Base-by-base conservation (phyloP, 257 asterid genomes). In the Solanum bulbocastanum region DNA sequence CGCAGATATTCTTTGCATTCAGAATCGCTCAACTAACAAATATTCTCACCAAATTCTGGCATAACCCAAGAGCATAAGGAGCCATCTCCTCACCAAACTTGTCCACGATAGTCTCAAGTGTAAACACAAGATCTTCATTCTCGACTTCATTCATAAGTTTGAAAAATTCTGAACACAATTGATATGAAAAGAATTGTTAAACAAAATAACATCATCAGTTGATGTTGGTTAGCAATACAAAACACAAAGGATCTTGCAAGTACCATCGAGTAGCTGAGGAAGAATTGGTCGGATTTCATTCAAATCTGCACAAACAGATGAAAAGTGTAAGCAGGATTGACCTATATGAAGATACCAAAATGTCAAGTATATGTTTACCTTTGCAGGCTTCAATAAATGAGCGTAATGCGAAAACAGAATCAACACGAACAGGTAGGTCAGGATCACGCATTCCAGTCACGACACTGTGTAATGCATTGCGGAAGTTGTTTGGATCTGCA, bases 11-110 rank as follows among this genome's bases (percentile, higher is more conserved):
- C 44, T 14, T 73, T 73, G 33, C 73, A 73, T 86, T 52, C 69
- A 49, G 25, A 86, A 52, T 35, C 36, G 20, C 88, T 32, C 88
- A 52, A 49, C 13, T 22, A 86, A 32, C 84, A 76, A 73, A 69
- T 72, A 87, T 81, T 65, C 90, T 89, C 90, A 97, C 99, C 98
- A 97, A 91, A 92, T 96, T 97, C 92, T 96, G 98, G 98, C 99
- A 97, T 89, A 97, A 91, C 73, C 99, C 99, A 90, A 96, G 94
- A 71, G 99, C 99, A 91, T 92, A 96, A 23, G 99, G 99, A 90
- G 98, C 95, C 99, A 97, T 97, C 94, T 97, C 99, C 92, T 97
- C 99, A 86, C 99, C 99, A 91, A 97, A 97, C 92, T 97, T 97
- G 92, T 97, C 99, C 86, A 97, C 99, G 83, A 97, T 94, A 65